Base-by-base conservation (phyloP, 441 rosid species). In the Caryocar brasiliense region DNA sequence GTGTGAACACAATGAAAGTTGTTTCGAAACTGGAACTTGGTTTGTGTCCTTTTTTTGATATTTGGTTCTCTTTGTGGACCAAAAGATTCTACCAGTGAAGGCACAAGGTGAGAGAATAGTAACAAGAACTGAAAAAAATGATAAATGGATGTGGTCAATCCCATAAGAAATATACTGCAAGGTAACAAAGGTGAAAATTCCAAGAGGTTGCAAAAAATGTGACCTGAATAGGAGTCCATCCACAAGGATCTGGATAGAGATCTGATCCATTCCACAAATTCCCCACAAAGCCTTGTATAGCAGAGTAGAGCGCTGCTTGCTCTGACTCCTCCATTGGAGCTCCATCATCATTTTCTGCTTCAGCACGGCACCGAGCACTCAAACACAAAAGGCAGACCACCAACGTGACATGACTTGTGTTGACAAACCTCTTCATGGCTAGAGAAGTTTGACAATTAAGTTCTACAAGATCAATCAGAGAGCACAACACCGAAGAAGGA, bases 161-260 rank as follows among this genome's bases (percentile, higher is more conserved):
- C n/a, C n/a, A n/a, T n/a, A n/a, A 8, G 30, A 32, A 40, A 6
- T 49, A 24, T 9, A 29, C 11, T 39, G 36, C 68, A 45, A 61
- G 49, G 64, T 23, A 66, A 66, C 55, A 42, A n/a, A n/a, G n/a
- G 62, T 57, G 32, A 14, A 51, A 34, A 14, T 9, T 18, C 6
- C 2, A 9, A 17, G 12, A 9, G 46, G 19, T 5, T 8, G 17
- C 7, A 34, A 38, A 29, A 24, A 30, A 44, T 53, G n/a, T n/a
- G n/a, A 83, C 98, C 93, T 87, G 93, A n/a, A 91, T 81, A 2
- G 96, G 96, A 71, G 93, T 87, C 96, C 89, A 91, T 3, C 98
- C 96, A 75, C 96, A 87, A 65, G 98, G 98, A 56, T 91, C 95
- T 12, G 96, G 98, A 55, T 77, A 87, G 27, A 91, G 89, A 64